A percentile compares a stretch with the other conserved stretches of the same genome.
phyloP scores from a whole-genome alignment of 495 filamentous ascomycete species.

The Penicillium odoratum region DNA sequence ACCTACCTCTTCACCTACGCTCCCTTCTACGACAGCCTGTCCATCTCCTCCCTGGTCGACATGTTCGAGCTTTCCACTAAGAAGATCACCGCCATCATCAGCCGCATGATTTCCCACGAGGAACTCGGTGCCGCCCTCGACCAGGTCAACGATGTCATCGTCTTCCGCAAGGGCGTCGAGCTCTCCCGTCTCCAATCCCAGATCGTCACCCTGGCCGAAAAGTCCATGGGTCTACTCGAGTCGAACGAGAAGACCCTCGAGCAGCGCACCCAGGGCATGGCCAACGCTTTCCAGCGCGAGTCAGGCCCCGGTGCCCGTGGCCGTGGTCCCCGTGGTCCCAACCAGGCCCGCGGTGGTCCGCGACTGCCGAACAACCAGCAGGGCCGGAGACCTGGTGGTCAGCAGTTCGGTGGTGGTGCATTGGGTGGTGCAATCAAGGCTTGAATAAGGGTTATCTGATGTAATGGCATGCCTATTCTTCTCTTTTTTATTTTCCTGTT shows the following conservation, averaged over 20 bases:
- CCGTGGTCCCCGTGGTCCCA: slow-evolving; percentile 57
- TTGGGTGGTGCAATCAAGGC: slow-evolving; percentile 65
- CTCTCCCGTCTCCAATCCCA: slow-evolving; percentile 92
- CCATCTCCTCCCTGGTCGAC: slow-evolving; percentile 74
- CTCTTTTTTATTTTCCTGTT: slow-evolving; percentile 17
- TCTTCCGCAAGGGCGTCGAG: slow-evolving; percentile 99
- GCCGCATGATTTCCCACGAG: slow-evolving; percentile 99
- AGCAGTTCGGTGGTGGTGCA: slow-evolving; percentile 64
- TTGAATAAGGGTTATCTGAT: slow-evolving; percentile 42
- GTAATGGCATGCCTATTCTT: slow-evolving; percentile 43
- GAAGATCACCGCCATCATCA: slow-evolving; percentile 92
- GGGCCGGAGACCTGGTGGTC: slow-evolving; percentile 54
- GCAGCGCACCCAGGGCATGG: slow-evolving; percentile 91
- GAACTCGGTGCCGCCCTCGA: slow-evolving; percentile 94
- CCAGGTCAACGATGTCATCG: slow-evolving; percentile 95
- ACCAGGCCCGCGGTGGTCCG: slow-evolving; percentile 68
- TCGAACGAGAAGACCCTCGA: slow-evolving; percentile 95
- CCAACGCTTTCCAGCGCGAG: slow-evolving; percentile 91
- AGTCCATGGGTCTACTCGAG: slow-evolving; percentile 93
- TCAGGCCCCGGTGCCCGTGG: slow-evolving; percentile 75
- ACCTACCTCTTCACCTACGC: slow-evolving; percentile 99
- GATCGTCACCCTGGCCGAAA: slow-evolving; percentile 90
- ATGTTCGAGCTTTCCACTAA: slow-evolving; percentile 95
- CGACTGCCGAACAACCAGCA: slow-evolving; percentile 50
- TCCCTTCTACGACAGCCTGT: slow-evolving; percentile 97